These are phyloP conservation scores for Maudiozyma barnettii DNA, from an alignment of 805 yeast genomes.

Conservation along the genomic window DNA sequence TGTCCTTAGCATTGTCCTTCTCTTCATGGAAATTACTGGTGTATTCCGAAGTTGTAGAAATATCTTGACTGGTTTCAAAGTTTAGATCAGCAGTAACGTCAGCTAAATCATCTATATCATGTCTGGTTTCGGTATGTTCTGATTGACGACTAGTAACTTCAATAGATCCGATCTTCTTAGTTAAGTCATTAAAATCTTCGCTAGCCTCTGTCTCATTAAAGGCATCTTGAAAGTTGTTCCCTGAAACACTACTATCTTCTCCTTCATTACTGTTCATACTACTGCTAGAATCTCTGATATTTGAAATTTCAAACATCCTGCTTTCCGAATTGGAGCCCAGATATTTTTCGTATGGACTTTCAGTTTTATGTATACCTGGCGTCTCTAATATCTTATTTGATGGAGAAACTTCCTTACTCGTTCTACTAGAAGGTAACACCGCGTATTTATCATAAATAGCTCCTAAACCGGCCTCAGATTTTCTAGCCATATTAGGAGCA, in stretches of 20 bases:
- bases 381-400: background rate
- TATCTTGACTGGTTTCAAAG: slow-evolving; percentile 1
- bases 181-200: slow-evolving; percentile 12
- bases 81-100: slow-evolving; percentile 2
- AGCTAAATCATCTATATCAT: background rate
- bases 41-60: background rate
- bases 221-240: background rate
- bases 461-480: slow-evolving; percentile 4
- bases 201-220: background rate
- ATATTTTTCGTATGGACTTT: slow-evolving; percentile 23
- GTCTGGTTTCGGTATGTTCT: background rate
- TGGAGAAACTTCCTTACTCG: background rate
- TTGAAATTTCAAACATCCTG: slow-evolving; percentile 18
- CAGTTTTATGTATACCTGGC: slow-evolving; percentile 1
- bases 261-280: slow-evolving; percentile 9
- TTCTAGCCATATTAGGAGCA: background rate
- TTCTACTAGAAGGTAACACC: background rate
- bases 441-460: slow-evolving; percentile 4
- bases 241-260: slow-evolving; percentile 5
- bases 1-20: background rate
- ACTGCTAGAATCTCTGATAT: slow-evolving; percentile 17
- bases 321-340: slow-evolving; percentile 13
- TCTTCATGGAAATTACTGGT: background rate
- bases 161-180: slow-evolving; percentile 15
- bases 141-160: slow-evolving; percentile 6